A percentile compares a stretch with the other conserved stretches of the same genome.
These are phyloP conservation scores for Rosa lucieae DNA, from an alignment of 306 rosid genomes.

Conservation along the genomic window DNA sequence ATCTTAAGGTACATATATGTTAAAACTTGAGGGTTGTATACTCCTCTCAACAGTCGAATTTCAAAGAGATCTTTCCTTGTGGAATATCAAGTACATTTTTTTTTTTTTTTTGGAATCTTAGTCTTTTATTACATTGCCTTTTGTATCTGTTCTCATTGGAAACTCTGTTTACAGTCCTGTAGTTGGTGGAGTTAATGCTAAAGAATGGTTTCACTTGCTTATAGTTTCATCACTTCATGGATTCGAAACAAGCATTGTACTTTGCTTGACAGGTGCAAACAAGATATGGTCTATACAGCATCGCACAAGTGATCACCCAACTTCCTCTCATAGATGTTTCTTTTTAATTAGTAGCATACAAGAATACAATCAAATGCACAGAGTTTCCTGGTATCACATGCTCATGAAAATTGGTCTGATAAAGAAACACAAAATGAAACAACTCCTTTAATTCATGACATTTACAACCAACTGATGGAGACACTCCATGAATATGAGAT, in stretches of 20 bases:
- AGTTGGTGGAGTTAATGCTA: conserved; percentile 36
- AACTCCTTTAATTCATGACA: conserved; percentile 26
- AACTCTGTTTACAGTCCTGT: conserved; percentile 22
- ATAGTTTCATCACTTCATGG: conserved; percentile 36
- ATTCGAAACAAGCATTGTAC: conserved; percentile 25
- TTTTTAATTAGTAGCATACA: not conserved
- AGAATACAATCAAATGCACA: not conserved
- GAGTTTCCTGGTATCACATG: not conserved
- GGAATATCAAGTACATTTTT: conserved; percentile 33
- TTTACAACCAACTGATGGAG: conserved; percentile 27
- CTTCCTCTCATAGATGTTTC: not conserved
- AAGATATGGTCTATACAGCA: conserved; percentile 25
- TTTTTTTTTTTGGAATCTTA: not conserved
- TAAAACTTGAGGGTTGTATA: too few relatives aligned
- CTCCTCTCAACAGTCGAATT: conserved; percentile 20
- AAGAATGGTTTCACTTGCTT: conserved; percentile 31
- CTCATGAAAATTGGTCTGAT: conserved; percentile 30
- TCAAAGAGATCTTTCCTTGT: conserved; percentile 32
- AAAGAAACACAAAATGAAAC: conserved; percentile 28
- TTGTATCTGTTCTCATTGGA: not conserved
- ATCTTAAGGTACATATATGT: conserved; percentile 27
- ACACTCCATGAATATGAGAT: conserved; percentile 30
- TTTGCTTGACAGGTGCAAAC: conserved; percentile 39
- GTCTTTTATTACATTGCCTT: not conserved
- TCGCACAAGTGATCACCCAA: not conserved